Base-by-base conservation (phyloP, 805 yeast species). In the Monosporozyma unispora region DNA sequence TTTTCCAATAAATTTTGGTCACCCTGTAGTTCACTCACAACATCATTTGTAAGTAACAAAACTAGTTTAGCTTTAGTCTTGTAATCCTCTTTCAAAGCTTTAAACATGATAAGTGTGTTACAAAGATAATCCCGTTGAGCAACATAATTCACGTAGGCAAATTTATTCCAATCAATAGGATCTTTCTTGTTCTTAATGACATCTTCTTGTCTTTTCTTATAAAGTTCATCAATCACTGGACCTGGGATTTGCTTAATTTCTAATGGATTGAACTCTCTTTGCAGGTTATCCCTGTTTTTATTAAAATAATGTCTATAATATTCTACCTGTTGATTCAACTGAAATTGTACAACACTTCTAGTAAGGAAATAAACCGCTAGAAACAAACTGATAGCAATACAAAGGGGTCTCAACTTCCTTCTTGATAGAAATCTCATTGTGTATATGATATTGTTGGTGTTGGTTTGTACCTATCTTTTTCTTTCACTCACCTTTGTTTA, bases 141-240 rank as follows among this genome's bases (percentile, higher is more conserved):
- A 3, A 83, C 84, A 61, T 81, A 81, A 47, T 78, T 78, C 4
- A 80, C 78, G 58, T 82, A 82, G 0, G 84, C 86, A 39, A 62
- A 68, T 48, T 68, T 66, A 1, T 61, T 40, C 80, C 80, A 75
- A 33, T 72, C 65, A 2, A 73, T 63, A 0, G 48, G 42, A 16
- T 52, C n/a, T 2, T 59, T 51, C 8, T 51, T 27, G 1, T 53
- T 52, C 11, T 55, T 49, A 5, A 50, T 44, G 7, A 43, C 52
- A 12, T 45, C 46, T 4, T 51, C 46, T 29, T 58, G 25, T 19
- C 48, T 45, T 11, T 39, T 16, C 7, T 46, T 43, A 42, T 62
- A 63, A 4, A 63, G 39, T 2, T 48, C 54, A 51, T 61, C 63
- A 18, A 63, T 62, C 1, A 55, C 53, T 25, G 54, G 56, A 19